phyloP scores from a whole-genome alignment of 257 asterid species.

The Knoxia roxburghii region DNA sequence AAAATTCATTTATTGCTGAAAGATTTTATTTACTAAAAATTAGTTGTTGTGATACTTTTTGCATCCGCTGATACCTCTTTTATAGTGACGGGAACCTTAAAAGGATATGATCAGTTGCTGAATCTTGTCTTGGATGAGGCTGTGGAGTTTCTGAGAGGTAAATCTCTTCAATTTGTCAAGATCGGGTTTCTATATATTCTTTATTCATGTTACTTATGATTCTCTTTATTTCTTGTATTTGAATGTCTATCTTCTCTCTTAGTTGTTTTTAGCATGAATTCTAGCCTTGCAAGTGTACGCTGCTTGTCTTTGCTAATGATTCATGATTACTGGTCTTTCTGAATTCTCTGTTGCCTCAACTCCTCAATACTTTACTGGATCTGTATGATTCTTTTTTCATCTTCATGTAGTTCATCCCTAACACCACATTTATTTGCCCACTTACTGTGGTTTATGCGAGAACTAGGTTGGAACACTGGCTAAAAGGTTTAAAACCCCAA shows the following conservation, averaged over 20 bases:
- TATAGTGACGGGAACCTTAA: constrained; percentile 91
- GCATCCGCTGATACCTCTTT: not conserved
- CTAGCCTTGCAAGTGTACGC: not conserved
- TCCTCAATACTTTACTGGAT: not conserved
- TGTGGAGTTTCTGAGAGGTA: constrained; percentile 81
- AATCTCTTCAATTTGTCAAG: not conserved
- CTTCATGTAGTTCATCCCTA: not conserved
- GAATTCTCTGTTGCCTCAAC: not conserved
- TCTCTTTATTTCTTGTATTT: not conserved
- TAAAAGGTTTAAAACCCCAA: not conserved
- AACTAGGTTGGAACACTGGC: not conserved
- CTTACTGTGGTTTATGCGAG: not conserved
- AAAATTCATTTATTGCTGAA: not conserved
- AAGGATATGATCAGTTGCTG: constrained; percentile 94
- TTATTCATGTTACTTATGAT: not conserved
- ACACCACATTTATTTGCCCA: no score
- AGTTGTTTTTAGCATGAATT: not conserved
- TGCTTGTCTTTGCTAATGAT: not conserved
- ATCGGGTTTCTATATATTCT: not conserved
- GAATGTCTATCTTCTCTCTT: not conserved
- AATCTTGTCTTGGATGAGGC: constrained; percentile 99
- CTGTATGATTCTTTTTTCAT: constrained; percentile 1
- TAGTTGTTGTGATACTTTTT: not conserved
- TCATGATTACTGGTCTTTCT: not conserved
- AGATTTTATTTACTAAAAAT: not conserved